These are phyloP conservation scores for Dioscorea cayenensis DNA, from an alignment of 116 monocot species.

Conservation along the genomic window DNA sequence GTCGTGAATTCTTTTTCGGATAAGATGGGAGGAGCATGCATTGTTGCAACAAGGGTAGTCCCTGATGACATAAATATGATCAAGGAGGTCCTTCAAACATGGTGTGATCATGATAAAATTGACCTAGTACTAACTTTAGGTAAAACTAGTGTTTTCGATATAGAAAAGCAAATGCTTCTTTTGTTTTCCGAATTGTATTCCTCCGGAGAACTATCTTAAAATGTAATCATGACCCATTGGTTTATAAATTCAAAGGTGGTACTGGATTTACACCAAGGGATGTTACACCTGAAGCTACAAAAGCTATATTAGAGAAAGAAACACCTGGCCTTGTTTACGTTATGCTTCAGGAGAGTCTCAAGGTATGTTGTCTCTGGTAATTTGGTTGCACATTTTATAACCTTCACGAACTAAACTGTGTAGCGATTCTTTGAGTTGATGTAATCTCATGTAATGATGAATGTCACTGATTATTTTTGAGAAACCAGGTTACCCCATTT, in stretches of 20 bases:
- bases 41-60: constrained; percentile 73
- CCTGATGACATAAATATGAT: constrained; percentile 79
- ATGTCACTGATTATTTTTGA: neutral
- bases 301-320: constrained; percentile 69
- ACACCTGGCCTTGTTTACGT: constrained; percentile 68
- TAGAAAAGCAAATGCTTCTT: neutral
- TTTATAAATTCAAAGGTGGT: constrained; percentile 47
- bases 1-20: constrained; percentile 82
- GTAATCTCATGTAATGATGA: too few species aligned
- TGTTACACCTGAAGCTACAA: constrained; percentile 96
- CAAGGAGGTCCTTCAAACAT: constrained; percentile 44
- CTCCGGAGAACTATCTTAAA: neutral
- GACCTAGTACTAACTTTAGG: constrained; percentile 91
- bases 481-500: constrained; percentile 76
- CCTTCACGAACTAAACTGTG: too few species aligned
- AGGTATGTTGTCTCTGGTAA: constrained; percentile 29
- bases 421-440: too few species aligned
- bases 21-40: constrained; percentile 64
- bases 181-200: neutral
- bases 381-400: neutral
- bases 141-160: constrained; percentile 14
- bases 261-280: constrained; percentile 97
- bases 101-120: constrained; percentile 73
- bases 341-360: constrained; percentile 92
- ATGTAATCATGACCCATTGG: neutral